A percentile compares a stretch with the other conserved stretches of the same genome.
Conservation (phyloP, 228 moss, liverwort and hornwort species). For the Sphagnum fallax region DNA sequence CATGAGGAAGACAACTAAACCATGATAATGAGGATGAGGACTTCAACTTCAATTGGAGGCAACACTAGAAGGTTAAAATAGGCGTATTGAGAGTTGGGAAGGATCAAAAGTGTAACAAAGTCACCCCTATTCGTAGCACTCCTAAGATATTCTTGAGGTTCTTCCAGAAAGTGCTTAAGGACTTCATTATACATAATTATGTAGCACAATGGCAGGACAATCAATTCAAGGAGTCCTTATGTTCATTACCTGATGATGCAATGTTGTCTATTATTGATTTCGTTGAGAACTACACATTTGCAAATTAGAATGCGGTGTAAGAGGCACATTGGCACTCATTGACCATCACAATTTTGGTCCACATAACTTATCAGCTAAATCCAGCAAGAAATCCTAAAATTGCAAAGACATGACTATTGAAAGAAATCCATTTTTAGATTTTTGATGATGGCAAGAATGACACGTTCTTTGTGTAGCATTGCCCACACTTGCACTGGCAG, state of each 20-base stretch:
- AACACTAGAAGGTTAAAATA: too few relatives aligned
- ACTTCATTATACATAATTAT: constrained; percentile 1
- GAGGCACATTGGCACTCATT: constrained; percentile 5
- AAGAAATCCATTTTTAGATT: not conserved
- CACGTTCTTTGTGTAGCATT: constrained; percentile 1
- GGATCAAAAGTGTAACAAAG: not conserved
- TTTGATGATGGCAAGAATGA: not conserved
- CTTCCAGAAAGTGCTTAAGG: not conserved
- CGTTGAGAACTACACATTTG: constrained; percentile 5
- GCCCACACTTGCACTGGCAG: not conserved
- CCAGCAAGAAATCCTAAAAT: too few relatives aligned
- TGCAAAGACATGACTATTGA: not conserved
- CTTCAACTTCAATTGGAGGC: too few relatives aligned
- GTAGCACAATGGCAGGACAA: not conserved
- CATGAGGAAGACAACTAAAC: too few relatives aligned
- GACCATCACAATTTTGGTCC: not conserved
- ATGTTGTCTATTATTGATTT: constrained; percentile 8
- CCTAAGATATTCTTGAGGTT: not conserved
- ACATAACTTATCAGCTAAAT: not conserved
- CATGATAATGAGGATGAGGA: too few relatives aligned
- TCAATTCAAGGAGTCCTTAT: not conserved
- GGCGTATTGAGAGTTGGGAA: too few relatives aligned
- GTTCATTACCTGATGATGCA: not conserved
- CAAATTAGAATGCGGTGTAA: constrained; percentile 5
- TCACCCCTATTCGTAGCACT: not conserved